phyloP scores from a whole-genome alignment of 2,329 filamentous ascomycete species.

The Fonsecaea erecta region DNA sequence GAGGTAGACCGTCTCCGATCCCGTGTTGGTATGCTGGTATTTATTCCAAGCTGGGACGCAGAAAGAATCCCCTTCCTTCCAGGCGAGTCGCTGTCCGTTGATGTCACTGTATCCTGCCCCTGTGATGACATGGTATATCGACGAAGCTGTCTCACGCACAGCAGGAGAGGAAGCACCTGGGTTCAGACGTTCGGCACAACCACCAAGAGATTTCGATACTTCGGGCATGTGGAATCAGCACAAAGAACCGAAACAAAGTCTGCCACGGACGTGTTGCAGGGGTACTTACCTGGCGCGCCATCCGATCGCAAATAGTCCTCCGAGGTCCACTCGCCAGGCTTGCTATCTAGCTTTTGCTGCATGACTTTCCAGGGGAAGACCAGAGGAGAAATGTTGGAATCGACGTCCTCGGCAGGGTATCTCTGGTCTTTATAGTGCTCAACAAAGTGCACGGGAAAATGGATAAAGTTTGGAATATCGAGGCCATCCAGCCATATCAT shows the following conservation, averaged over 20 bases:
- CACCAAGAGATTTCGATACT: conserved; percentile 51
- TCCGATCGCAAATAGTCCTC: conserved; percentile 45
- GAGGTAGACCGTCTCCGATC: conserved; percentile 51
- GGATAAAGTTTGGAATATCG: conserved; percentile 58
- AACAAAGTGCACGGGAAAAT: conserved; percentile 60
- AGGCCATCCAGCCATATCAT: conserved; percentile 65
- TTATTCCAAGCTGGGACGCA: conserved; percentile 59
- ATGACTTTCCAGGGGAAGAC: conserved; percentile 57
- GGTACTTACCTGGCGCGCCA: conserved; percentile 34
- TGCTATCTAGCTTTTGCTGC: conserved; percentile 49
- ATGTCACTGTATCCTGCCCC: conserved; percentile 47
- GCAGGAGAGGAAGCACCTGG: conserved; percentile 45
- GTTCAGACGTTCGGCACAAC: conserved; percentile 52
- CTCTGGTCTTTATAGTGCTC: conserved; percentile 55
- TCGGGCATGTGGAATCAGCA: not conserved
- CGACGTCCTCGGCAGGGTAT: conserved; percentile 54
- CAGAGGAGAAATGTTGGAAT: conserved; percentile 46
- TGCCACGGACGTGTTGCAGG: not conserved
- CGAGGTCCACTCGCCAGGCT: conserved; percentile 39
- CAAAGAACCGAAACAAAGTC: not conserved
- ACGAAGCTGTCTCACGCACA: conserved; percentile 57
- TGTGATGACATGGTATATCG: conserved; percentile 60
- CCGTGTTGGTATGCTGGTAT: conserved; percentile 54
- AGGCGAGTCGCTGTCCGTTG: conserved; percentile 45
- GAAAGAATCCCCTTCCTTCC: conserved; percentile 57